Evolutionary conservation across 352 stramenopile species (phyloP), one percentile per base, ranked within the genome.

Genomic region (Thalassiosira hispida): DNA sequence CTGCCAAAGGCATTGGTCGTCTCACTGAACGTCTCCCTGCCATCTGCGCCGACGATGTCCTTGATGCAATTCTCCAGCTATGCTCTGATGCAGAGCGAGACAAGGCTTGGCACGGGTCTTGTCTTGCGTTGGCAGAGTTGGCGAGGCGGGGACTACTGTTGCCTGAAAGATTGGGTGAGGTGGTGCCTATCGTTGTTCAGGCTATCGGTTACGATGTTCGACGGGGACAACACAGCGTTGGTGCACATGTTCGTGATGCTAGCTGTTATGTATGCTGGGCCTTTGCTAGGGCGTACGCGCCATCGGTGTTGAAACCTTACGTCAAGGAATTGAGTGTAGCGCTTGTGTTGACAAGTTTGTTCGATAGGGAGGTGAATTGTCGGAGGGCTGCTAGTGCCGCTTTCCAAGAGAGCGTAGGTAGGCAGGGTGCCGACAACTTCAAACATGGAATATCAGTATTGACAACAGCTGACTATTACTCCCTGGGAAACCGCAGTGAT

Each of bases 231-330:
- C 95, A 98, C 74, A 98, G 95, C 73, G 96, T 99, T 16, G 97
- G 97, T 0, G 90, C 96, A 11, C 95, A 99, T 77, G 97, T 99
- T 18, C 91, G 97, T 38, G 97, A 99, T 83, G 97, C 97, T 20
- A 96, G 96, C 1, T 99, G 97, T 79, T 99, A 99, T 77, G 95
- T 96, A 9, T 98, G 96, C 83, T 99, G 97, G 97, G 97, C 96
- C 12, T 98, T 98, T 89, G 96, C 96, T 11, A 88, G 97, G 51
- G 96, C 97, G 11, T 99, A 98, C 69, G 93, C 95, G 27, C 96
- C 97, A 12, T 77, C 84, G 11, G 83, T 98, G 25, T 89, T 99
- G 33, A 82, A 91, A 12, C 95, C 96, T 18, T 96, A 96, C 84
- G 82, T 99, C 5, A 83, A 89, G 27, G 78, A 95, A 14, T 89